Conservation (phyloP, 768 basidiomycete species). For the Phanerochaete carnosa region DNA sequence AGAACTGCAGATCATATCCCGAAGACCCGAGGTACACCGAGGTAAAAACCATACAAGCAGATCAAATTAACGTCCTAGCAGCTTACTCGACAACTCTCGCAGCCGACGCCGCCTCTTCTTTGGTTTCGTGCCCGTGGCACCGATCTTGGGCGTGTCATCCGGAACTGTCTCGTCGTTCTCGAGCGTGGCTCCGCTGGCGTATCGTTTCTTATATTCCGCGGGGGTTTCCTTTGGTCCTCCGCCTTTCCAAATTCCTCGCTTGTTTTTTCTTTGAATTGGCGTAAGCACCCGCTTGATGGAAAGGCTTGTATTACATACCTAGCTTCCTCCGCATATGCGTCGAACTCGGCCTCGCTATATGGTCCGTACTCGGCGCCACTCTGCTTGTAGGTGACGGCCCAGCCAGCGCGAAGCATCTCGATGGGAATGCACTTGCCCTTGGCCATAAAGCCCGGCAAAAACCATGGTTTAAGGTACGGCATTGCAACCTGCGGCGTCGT, state of each 20-base stretch:
- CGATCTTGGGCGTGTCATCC: neutral
- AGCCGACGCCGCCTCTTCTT: too few species aligned
- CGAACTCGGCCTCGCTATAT: slow-evolving; percentile 60
- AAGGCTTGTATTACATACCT: slow-evolving; percentile 12
- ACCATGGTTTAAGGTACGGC: slow-evolving; percentile 49
- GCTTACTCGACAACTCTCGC: too few species aligned
- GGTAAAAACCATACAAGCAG: too few species aligned
- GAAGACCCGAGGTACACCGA: too few species aligned
- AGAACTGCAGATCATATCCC: too few species aligned
- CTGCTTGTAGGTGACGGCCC: slow-evolving; percentile 73
- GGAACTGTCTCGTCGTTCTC: neutral
- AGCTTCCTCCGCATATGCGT: slow-evolving; percentile 47
- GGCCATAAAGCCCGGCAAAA: slow-evolving; percentile 49
- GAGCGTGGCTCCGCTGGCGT: slow-evolving; percentile 27
- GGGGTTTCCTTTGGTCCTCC: slow-evolving; percentile 62
- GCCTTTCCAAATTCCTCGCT: slow-evolving; percentile 73
- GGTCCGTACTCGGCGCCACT: slow-evolving; percentile 78
- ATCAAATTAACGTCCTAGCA: too few species aligned
- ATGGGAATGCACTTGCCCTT: slow-evolving; percentile 50
- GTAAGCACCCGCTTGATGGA: neutral
- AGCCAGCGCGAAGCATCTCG: slow-evolving; percentile 80
- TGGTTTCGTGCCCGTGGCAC: too few species aligned
- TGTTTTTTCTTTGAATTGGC: slow-evolving; percentile 44
- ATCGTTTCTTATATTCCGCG: slow-evolving; percentile 74
- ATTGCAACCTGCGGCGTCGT: slow-evolving; percentile 55